Base-by-base conservation (phyloP, 2,329 filamentous ascomycete species). In the Phialemoniopsis sp. region DNA sequence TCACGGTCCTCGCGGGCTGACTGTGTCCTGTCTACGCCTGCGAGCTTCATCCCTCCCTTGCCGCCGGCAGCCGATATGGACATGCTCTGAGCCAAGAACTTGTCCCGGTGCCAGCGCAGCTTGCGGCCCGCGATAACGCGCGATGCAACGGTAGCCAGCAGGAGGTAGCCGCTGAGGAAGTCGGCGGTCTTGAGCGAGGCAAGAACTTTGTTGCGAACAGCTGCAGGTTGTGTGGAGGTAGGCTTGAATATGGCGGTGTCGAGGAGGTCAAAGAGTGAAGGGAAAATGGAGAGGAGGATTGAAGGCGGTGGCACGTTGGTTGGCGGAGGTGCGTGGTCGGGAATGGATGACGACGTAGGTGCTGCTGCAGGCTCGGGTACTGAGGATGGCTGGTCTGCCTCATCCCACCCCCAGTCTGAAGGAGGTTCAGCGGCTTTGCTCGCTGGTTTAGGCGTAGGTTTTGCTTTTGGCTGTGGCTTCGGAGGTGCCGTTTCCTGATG, bases 281-380 rank as follows among this genome's bases (percentile, higher is more conserved):
- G 80, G 48, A 95, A 89, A 8, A 89, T 62, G 8, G 86, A 82
- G 16, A 97, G 72, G 13, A 97, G 70, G 15, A 95, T 74, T 1
- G 87, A 87, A 2, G 91, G 91, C 5, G 91, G 91, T 9, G 91
- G 91, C 8, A 96, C 81, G 54, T 95, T 96, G 14, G 82, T 88
- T 5, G 89, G 89, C 6, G 88, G 85, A 17, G 71, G 65, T 5
- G 59, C 57, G 30, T 59, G 55, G 41, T 67, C 58, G n/a, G 21
- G 21, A 10, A 26, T 26, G 21, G 21, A 26, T 26, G 45, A 47
- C 29, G 40, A 15, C 5, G 41, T 34, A 13, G 39, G 28, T 5
- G 31, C 34, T 7, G 21, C 21, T 26, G 21, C 21, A 6, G 21
- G 21, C 21, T 10, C 21, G 21, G 21, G 10, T 10, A 10, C 21